phyloP scores from a whole-genome alignment of 345 rosid genomes.

The Eucalyptus tenuipes region DNA sequence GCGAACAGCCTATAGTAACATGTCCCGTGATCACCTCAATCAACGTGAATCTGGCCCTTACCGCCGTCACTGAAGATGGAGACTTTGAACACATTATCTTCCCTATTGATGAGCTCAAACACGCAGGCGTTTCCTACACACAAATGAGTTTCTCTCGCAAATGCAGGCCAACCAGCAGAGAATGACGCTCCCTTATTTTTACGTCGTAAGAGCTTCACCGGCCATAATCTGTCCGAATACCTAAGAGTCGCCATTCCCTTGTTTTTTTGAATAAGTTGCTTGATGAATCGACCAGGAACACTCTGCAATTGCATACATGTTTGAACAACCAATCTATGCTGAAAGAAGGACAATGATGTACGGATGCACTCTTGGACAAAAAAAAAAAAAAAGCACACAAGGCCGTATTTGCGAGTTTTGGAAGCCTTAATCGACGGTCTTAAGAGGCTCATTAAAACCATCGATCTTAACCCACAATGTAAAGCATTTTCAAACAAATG shows the following conservation, averaged over 20 bases:
- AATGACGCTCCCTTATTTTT: neutral
- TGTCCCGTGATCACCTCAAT: neutral
- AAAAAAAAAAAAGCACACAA: neutral
- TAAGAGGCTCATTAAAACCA: neutral
- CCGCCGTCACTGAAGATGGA: neutral
- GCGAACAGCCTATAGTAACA: neutral
- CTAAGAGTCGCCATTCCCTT: neutral
- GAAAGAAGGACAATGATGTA: neutral
- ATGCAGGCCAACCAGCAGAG: neutral
- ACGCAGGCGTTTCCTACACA: neutral
- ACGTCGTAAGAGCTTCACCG: neutral
- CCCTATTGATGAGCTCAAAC: neutral
- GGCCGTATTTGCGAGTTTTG: neutral
- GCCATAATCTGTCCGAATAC: neutral
- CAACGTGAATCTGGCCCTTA: neutral
- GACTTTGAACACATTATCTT: neutral
- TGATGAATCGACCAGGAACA: neutral
- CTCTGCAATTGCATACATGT: neutral
- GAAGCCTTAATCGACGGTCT: rapidly evolving
- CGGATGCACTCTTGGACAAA: too few species aligned
- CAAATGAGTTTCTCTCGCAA: neutral
- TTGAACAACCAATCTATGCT: neutral
- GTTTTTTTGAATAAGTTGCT: neutral
- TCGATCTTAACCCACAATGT: neutral
- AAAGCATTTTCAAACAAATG: neutral